Evolutionary conservation across 129 eudicot genomes (phyloP).

Genomic region (Dittrichia graveolens): DNA sequence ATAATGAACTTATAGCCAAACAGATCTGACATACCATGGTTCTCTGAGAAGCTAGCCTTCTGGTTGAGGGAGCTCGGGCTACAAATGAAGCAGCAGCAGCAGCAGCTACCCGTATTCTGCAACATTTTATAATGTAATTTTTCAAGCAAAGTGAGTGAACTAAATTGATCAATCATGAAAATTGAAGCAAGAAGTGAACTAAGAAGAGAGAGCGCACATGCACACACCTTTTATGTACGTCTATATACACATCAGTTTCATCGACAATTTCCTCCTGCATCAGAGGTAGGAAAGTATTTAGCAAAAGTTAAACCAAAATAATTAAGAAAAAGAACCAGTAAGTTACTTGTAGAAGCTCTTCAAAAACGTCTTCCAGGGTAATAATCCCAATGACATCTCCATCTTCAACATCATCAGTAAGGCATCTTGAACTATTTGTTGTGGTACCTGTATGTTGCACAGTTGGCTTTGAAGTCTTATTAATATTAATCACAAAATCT

Average conservation of each 20-base stretch:
- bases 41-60: constrained; percentile 67
- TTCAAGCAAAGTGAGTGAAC: constrained; percentile 5
- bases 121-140: constrained; percentile 16
- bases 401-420: constrained; percentile 66
- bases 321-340: constrained; percentile 21
- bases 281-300: constrained; percentile 14
- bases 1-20: not conserved
- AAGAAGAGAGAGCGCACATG: not conserved
- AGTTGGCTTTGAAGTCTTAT: constrained; percentile 33
- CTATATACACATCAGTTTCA: constrained; percentile 91
- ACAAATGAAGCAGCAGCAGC: constrained; percentile 91
- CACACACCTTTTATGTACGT: constrained; percentile 91
- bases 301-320: not conserved
- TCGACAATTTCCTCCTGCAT: constrained; percentile 98
- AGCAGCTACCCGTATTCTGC: constrained; percentile 93
- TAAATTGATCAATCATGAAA: not conserved
- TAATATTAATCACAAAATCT: constrained; percentile 48
- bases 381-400: constrained; percentile 95
- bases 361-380: constrained; percentile 95
- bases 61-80: constrained; percentile 76
- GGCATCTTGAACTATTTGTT: constrained; percentile 30
- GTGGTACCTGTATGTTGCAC: constrained; percentile 22
- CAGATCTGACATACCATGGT: constrained; percentile 45
- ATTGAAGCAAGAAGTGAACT: not conserved
- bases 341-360: constrained; percentile 92